Evolutionary conservation across 192 early-diverging fungal species (phyloP), one percentile per base, ranked within the genome.

Genomic region (Paraglomus brasilianum): DNA sequence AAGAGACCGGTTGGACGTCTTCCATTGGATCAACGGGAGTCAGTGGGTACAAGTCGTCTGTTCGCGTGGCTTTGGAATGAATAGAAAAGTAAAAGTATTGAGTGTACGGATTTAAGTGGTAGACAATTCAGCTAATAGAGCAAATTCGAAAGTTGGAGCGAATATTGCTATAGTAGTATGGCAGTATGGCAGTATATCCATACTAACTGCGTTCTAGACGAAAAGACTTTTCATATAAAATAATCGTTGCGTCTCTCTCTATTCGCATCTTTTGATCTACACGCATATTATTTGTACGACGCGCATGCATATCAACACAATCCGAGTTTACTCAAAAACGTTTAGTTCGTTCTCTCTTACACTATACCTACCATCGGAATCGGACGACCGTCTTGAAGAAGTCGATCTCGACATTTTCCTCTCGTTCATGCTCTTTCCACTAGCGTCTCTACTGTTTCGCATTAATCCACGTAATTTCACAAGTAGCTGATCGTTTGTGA

Each of bases 331-430:
- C 30, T 30, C 30, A 30, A 30, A 30, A 30, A 30, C 30, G 30
- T 30, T 30, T 30, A 30, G 30, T 30, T 30, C 30, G 30, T 2
- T 30, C 1, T 30, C 30, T 30, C 30, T 30, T 30, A 30, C 30
- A 30, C 15, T 30, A 66, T 36, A 42, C n/a, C 36, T 66, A 52
- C 47, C 36, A 40, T 66, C 65, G 22, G 65, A 66, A 52, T 52
- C 43, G 52, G 15, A 52, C 9, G 49, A 51, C 52, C 17, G 38
- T n/a, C 46, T 48, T 17, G 46, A 51, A 41, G 52, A 6, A 43
- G 14, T 17, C 24, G 47, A 48, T 48, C 47, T 48, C 17, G 47
- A 48, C 11, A 4, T 45, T 46, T 46, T 63, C 19, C 22, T 46
- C n/a, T 63, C 61, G 7, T 15, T 10, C 40, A 8, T 61, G 44